Base-by-base conservation (phyloP, 768 basidiomycete species). In the Rhodotorula diobovata region DNA sequence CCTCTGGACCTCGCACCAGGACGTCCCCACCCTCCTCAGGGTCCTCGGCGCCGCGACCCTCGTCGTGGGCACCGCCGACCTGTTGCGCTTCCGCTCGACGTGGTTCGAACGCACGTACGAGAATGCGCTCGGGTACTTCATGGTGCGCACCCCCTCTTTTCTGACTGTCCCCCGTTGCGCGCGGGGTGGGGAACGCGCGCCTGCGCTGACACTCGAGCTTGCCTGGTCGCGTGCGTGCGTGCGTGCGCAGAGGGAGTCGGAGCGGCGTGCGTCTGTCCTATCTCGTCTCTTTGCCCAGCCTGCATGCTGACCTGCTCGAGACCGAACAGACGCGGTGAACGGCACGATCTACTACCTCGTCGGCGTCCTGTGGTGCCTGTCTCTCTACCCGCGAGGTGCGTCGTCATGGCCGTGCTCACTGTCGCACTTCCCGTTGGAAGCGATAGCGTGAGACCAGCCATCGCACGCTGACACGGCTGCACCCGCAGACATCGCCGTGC, bases 261-360 rank as follows among this genome's bases (percentile, higher is more conserved):
- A 74, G n/a, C 45, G 72, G 15, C 63, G 58, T 59, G 14, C 58
- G 58, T 32, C 8, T 15, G 4, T 8, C 30, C 34, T 30, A 12
- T 12, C 16, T 15, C 28, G 15, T n/a, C 51, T 28, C 28, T 15
- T 12, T 5, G 0, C 46, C 37, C 20, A 6, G 51, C 16, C 0
- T 20, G 32, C 21, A 1, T 16, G 14, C 48, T 43, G 10, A 48
- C 34, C 10, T 5, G n/a, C 21, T 61, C 20, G 30, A 39, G 14
- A 23, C 9, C 23, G n/a, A n/a, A 35, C 63, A 70, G 66, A 71
- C 18, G 51, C 56, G 10, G 65, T 70, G 21, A 68, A 71, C 48
- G 70, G 68, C 4, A 62, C 69, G 48, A 70, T 77, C 46, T 79
- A 72, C 66, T 79, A 79, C 63, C 72, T 79, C 35, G 68, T 76